A percentile compares a stretch with the other conserved stretches of the same genome.
phyloP scores from a whole-genome alignment of 164 flowering plant species.

The Malania oleifera region DNA sequence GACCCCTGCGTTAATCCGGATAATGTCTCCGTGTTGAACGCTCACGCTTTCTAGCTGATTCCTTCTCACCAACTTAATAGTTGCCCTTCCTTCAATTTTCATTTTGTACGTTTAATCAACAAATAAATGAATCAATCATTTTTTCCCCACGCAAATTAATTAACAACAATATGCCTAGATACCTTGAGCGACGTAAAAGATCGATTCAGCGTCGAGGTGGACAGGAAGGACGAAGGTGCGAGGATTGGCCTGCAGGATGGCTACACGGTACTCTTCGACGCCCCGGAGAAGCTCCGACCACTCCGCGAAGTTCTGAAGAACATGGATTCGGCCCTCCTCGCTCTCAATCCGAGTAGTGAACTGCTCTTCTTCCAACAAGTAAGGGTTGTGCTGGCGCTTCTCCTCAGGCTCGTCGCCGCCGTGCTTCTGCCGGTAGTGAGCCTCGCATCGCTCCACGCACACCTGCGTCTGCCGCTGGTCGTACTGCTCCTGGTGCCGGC shows the following conservation, averaged over 20 bases:
- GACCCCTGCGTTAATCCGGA: conserved; percentile 41
- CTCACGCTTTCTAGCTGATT: conserved; percentile 34
- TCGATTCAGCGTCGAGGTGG: conserved; percentile 44
- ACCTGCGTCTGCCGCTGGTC: conserved; percentile 9
- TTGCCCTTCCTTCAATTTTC: conserved; percentile 32
- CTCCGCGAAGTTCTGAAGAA: conserved; percentile 35
- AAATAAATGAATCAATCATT: neutral
- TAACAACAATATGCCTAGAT: neutral
- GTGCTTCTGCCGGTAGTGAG: conserved; percentile 21
- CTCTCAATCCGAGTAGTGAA: conserved; percentile 21
- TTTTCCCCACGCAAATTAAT: neutral
- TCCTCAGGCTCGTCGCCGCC: conserved; percentile 4
- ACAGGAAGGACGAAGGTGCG: conserved; percentile 36
- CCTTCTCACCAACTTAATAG: conserved; percentile 20
- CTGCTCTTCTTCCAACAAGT: conserved; percentile 35
- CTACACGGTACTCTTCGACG: conserved; percentile 38
- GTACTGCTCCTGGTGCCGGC: conserved; percentile 23
- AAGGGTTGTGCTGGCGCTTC: conserved; percentile 34
- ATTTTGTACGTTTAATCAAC: neutral
- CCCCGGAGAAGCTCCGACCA: conserved; percentile 43
- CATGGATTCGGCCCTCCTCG: conserved; percentile 33
- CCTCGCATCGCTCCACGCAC: conserved; percentile 26
- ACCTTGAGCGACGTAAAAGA: conserved; percentile 32
- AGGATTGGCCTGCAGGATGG: conserved; percentile 43
- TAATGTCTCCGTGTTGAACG: conserved; percentile 35